These are phyloP conservation scores for Phytophthora hybrid DNA, from an alignment of 352 stramenopile genomes.

Conservation along the genomic window DNA sequence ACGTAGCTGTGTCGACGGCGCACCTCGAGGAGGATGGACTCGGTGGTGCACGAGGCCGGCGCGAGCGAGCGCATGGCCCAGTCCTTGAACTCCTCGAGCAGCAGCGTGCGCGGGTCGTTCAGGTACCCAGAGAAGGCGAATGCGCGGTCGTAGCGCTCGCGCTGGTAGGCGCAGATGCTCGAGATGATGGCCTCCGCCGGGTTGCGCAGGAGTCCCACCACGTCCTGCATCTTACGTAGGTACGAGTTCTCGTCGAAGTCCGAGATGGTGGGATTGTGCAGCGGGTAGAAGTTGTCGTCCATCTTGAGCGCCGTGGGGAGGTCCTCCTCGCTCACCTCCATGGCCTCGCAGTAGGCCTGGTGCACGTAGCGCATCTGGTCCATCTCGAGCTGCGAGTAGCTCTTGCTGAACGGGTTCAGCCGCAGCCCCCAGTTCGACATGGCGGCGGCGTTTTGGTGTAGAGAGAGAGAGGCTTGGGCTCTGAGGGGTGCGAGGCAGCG, in stretches of 20 bases:
- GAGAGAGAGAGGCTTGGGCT: too few species aligned
- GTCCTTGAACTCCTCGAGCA: conserved; percentile 90
- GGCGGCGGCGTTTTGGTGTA: background rate
- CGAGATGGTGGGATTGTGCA: conserved; percentile 75
- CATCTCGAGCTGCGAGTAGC: conserved; percentile 86
- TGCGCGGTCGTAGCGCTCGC: conserved; percentile 77
- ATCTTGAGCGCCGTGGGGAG: conserved; percentile 86
- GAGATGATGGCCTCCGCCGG: conserved; percentile 88
- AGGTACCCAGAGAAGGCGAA: conserved; percentile 84
- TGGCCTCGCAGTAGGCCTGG: conserved; percentile 87
- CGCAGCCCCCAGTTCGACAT: conserved; percentile 89
- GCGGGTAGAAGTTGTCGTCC: conserved; percentile 85
- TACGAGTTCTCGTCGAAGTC: conserved; percentile 91
- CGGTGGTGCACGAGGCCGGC: conserved; percentile 76
- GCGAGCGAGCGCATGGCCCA: conserved; percentile 86
- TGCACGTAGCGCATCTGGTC: conserved; percentile 90
- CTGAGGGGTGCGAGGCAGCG: too few species aligned
- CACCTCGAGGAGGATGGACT: conserved; percentile 82
- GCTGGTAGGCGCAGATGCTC: conserved; percentile 86
- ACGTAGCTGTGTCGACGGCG: conserved; percentile 80
- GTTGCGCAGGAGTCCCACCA: conserved; percentile 80
- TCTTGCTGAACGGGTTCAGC: conserved; percentile 82
- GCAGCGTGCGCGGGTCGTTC: conserved; percentile 80
- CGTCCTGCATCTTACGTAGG: conserved; percentile 90
- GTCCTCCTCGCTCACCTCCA: conserved; percentile 86